phyloP scores from a whole-genome alignment of 2,329 filamentous ascomycete genomes.

The Penicillium glabrum region DNA sequence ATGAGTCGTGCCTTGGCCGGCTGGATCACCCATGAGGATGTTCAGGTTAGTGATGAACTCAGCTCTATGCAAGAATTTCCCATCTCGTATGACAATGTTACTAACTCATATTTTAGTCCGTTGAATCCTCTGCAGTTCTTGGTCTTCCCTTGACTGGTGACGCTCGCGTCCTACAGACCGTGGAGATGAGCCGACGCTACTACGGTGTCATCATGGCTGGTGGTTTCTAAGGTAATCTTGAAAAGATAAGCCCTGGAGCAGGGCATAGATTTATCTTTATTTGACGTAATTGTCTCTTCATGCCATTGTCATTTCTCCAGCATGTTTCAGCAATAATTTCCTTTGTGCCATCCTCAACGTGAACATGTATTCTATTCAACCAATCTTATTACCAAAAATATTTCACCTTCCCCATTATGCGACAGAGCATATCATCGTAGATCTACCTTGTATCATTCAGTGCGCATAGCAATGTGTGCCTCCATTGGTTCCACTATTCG shows the following conservation, averaged over 20 bases:
- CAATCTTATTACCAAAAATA: not conserved
- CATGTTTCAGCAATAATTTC: slow-evolving; percentile 1
- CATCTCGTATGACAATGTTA: not conserved
- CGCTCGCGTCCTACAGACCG: slow-evolving; percentile 67
- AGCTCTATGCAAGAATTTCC: not conserved
- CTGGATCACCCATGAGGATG: slow-evolving; percentile 61
- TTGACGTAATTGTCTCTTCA: not conserved
- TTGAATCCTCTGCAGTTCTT: slow-evolving; percentile 40
- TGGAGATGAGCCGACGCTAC: slow-evolving; percentile 67
- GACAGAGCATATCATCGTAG: not conserved
- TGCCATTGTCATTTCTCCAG: not conserved
- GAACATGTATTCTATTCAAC: slow-evolving; percentile 6
- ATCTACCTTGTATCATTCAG: not conserved
- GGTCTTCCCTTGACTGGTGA: slow-evolving; percentile 65
- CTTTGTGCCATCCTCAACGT: slow-evolving; percentile 3
- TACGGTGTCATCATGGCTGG: slow-evolving; percentile 64
- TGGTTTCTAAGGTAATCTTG: slow-evolving; percentile 29
- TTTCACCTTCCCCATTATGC: not conserved
- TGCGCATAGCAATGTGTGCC: too few species aligned
- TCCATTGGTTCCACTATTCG: too few species aligned
- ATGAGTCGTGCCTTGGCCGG: slow-evolving; percentile 74
- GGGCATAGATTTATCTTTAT: not conserved
- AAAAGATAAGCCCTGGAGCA: not conserved
- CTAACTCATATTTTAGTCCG: slow-evolving; percentile 23
- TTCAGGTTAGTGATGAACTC: slow-evolving; percentile 51